These are phyloP conservation scores for Hypocrella siamensis DNA, from an alignment of 2,329 filamentous ascomycete species.

Conservation along the genomic window DNA sequence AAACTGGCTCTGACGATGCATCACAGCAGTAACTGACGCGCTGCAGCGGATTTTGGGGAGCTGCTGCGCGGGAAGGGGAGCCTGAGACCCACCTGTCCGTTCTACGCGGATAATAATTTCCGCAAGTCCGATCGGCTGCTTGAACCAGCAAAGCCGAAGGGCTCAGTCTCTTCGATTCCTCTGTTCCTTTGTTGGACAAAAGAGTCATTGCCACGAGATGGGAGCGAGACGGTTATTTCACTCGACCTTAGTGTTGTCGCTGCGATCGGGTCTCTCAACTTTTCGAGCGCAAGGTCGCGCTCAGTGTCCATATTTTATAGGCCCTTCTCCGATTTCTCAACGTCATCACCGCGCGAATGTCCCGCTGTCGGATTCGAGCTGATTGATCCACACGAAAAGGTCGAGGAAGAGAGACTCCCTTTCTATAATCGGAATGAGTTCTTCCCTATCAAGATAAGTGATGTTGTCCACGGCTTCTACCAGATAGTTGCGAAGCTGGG, in stretches of 20 bases:
- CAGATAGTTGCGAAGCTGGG: conserved; percentile 19
- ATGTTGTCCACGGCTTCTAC: conserved; percentile 17
- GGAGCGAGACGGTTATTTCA: background rate
- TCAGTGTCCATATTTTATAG: background rate
- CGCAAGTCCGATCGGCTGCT: too few species aligned
- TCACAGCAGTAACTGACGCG: too few species aligned
- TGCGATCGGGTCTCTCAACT: background rate
- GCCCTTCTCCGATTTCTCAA: conserved; percentile 1
- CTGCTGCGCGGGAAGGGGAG: too few species aligned
- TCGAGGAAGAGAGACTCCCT: conserved; percentile 13
- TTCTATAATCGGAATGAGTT: conserved; percentile 13
- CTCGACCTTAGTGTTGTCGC: background rate
- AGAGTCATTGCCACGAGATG: too few species aligned
- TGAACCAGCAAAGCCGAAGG: too few species aligned
- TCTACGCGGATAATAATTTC: too few species aligned
- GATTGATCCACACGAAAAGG: conserved; percentile 6
- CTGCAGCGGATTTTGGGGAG: too few species aligned
- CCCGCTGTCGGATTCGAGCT: conserved; percentile 7
- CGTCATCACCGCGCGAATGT: conserved; percentile 3
- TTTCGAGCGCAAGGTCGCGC: background rate
- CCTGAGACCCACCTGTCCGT: too few species aligned
- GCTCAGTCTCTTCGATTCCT: too few species aligned
- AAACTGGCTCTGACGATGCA: too few species aligned
- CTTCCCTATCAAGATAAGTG: conserved; percentile 19
- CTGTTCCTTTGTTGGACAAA: too few species aligned